Percentiles rank a stretch among this genome's conserved stretches.
These are phyloP conservation scores for Candida dajiaensis DNA, from an alignment of 805 yeast species.

Conservation along the genomic window DNA sequence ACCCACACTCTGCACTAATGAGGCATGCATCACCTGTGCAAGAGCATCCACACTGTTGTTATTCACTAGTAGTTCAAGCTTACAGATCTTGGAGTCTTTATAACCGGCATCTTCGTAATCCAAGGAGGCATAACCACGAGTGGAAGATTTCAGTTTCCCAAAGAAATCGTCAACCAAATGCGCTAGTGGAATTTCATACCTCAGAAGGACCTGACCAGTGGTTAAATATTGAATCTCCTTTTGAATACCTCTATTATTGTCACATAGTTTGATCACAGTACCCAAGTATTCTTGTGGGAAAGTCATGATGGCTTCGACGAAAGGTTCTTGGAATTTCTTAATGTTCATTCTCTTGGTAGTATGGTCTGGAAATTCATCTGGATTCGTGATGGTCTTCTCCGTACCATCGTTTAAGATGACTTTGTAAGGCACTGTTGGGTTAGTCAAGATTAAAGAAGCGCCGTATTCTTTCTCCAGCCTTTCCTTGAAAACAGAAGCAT, in stretches of 20 bases:
- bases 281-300: conserved; percentile 89
- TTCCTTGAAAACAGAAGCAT: conserved; percentile 92
- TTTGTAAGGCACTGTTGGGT: conserved; percentile 93
- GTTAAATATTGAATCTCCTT: conserved; percentile 69
- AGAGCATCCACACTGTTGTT: conserved; percentile 88
- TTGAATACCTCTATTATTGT: conserved; percentile 77
- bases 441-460: conserved; percentile 83
- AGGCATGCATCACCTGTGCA: conserved; percentile 81
- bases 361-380: conserved; percentile 83
- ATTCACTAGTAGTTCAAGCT: conserved; percentile 83
- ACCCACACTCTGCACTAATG: conserved; percentile 69
- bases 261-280: conserved; percentile 79
- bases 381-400: conserved; percentile 70
- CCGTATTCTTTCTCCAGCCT: conserved; percentile 92
- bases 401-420: conserved; percentile 61
- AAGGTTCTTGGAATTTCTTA: conserved; percentile 72
- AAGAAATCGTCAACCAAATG: conserved; percentile 93
- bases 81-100: conserved; percentile 70
- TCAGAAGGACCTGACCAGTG: conserved; percentile 75
- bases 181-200: conserved; percentile 78
- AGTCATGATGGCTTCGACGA: conserved; percentile 84
- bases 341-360: conserved; percentile 33
- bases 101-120: conserved; percentile 96
- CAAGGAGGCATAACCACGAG: conserved; percentile 89
- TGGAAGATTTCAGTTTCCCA: conserved; percentile 83